Conservation (phyloP, 495 filamentous ascomycete species). For the Delitschia confertaspora region DNA sequence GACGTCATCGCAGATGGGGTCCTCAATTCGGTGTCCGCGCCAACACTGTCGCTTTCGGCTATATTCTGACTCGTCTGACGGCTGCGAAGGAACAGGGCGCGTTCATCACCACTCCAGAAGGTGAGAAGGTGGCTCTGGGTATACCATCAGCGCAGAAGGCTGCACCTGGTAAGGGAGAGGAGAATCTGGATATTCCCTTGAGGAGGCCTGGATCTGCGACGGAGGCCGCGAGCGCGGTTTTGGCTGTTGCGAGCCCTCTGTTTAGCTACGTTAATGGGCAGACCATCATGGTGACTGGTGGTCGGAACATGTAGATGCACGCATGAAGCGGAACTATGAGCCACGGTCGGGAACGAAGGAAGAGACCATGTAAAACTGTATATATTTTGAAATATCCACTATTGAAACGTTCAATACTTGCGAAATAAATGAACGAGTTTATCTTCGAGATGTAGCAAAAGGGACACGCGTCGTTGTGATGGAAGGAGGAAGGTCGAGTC, state of each 20-base stretch:
- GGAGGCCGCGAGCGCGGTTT: slow-evolving; percentile 68
- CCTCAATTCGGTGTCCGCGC: slow-evolving; percentile 72
- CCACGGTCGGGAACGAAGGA: neutral
- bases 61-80: slow-evolving; percentile 68
- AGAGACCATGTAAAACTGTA: slow-evolving; percentile 13
- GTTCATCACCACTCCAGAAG: slow-evolving; percentile 65
- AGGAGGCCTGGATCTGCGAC: slow-evolving; percentile 64
- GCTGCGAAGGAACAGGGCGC: slow-evolving; percentile 71
- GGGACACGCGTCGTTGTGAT: too few relatives aligned
- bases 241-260: slow-evolving; percentile 71
- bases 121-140: slow-evolving; percentile 66
- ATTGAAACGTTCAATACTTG: too few relatives aligned
- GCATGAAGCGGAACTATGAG: neutral
- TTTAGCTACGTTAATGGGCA: slow-evolving; percentile 78
- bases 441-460: too few relatives aligned
- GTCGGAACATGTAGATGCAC: slow-evolving; percentile 60
- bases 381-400: too few relatives aligned
- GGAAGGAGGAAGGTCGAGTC: too few relatives aligned
- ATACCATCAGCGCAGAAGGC: slow-evolving; percentile 55
- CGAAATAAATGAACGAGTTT: too few relatives aligned
- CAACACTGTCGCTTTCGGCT: slow-evolving; percentile 76
- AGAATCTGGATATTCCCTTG: slow-evolving; percentile 62
- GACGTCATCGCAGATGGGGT: slow-evolving; percentile 52
- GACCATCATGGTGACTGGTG: slow-evolving; percentile 76
- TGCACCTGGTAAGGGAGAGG: slow-evolving; percentile 23